These are phyloP conservation scores for Trichosporon sp. DNA, from an alignment of 1,284 basidiomycete species.

Conservation along the genomic window DNA sequence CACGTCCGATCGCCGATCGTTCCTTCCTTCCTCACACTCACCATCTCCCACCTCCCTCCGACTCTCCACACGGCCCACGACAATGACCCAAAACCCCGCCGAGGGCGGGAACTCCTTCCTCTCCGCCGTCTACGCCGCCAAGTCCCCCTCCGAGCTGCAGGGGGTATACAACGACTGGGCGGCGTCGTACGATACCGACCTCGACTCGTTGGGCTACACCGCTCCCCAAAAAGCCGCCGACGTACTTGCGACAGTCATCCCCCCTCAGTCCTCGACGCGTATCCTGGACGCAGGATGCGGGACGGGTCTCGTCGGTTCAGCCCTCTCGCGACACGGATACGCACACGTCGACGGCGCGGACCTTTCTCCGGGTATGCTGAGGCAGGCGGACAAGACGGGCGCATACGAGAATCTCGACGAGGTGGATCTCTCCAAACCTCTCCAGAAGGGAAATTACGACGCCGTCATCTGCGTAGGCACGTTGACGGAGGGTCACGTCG, in stretches of 20 bases:
- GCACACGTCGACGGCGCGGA: neutral
- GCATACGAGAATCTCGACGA: neutral
- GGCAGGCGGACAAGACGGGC: neutral
- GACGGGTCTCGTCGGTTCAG: neutral
- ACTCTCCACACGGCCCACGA: neutral
- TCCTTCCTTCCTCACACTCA: neutral
- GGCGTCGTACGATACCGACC: constrained; percentile 37
- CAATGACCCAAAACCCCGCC: neutral
- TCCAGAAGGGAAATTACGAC: neutral
- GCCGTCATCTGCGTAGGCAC: neutral
- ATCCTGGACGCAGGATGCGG: neutral
- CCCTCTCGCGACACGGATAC: neutral
- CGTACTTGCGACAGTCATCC: neutral
- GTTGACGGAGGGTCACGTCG: neutral
- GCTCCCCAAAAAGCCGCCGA: constrained; percentile 16
- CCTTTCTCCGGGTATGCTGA: neutral
- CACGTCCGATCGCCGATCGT: too few species aligned
- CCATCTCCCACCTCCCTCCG: neutral
- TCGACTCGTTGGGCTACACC: constrained; percentile 16
- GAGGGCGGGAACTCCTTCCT: constrained; percentile 30
- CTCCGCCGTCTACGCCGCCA: constrained; percentile 10
- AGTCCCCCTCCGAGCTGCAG: neutral
- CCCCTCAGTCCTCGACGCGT: neutral
- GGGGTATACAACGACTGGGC: constrained; percentile 41
- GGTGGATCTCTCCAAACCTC: neutral